Evolutionary conservation across 306 rosid species (phyloP).

Genomic region (Prunus kanzakura): DNA sequence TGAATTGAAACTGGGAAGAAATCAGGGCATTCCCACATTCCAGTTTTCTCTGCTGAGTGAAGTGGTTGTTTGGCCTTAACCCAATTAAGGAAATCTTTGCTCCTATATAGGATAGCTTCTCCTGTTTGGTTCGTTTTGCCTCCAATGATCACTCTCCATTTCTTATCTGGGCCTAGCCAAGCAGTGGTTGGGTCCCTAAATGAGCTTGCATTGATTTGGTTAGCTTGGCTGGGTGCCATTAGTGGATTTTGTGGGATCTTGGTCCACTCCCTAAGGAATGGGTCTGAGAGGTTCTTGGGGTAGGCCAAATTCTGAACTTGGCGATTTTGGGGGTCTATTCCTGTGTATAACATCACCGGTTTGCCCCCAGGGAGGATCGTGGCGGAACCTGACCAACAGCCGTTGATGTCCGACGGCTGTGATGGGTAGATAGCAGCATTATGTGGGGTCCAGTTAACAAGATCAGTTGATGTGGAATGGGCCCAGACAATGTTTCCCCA

Average conservation of each 20-base stretch:
- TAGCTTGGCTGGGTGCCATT: slow-evolving; percentile 49
- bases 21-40: slow-evolving; percentile 98
- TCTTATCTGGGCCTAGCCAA: slow-evolving; percentile 63
- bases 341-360: slow-evolving; percentile 76
- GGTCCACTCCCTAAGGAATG: slow-evolving; percentile 68
- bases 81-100: slow-evolving; percentile 60
- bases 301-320: slow-evolving; percentile 78
- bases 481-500: slow-evolving; percentile 95
- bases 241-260: slow-evolving; percentile 61
- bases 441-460: slow-evolving; percentile 74
- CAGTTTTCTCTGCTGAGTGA: slow-evolving; percentile 50
- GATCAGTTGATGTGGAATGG: slow-evolving; percentile 77
- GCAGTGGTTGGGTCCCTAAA: slow-evolving; percentile 91
- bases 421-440: slow-evolving; percentile 66
- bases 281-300: slow-evolving; percentile 75
- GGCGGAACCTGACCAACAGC: slow-evolving; percentile 89
- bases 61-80: slow-evolving; percentile 54
- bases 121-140: slow-evolving; percentile 44
- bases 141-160: slow-evolving; percentile 63
- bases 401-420: slow-evolving; percentile 56
- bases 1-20: slow-evolving; percentile 52
- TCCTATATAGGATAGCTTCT: slow-evolving; percentile 48
- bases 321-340: slow-evolving; percentile 49
- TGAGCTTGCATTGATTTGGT: slow-evolving; percentile 53
- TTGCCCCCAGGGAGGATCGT: slow-evolving; percentile 57